A percentile compares a stretch with the other conserved stretches of the same genome.
Evolutionary conservation across 2,329 filamentous ascomycete genomes (phyloP).

Genomic region (Penicillium sp.): DNA sequence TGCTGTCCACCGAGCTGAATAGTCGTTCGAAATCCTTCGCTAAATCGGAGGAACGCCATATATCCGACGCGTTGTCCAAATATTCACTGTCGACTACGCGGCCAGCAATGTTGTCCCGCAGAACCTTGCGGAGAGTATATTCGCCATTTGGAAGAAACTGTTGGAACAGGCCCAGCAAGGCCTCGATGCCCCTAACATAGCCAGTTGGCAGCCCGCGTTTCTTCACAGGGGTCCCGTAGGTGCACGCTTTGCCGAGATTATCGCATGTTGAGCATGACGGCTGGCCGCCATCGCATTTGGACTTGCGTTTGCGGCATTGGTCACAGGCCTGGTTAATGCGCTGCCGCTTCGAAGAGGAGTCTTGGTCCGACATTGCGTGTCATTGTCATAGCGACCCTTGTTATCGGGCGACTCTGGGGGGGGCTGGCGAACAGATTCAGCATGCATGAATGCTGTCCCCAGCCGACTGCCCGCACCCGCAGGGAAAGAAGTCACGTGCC

Average conservation of each 20-base stretch:
- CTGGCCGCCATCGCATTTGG: conserved; percentile 68
- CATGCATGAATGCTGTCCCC: neutral
- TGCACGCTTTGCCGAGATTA: conserved; percentile 60
- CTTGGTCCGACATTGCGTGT: conserved; percentile 22
- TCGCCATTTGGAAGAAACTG: conserved; percentile 12
- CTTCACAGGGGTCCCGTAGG: conserved; percentile 69
- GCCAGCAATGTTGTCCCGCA: conserved; percentile 56
- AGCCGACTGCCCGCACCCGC: conserved; percentile 24
- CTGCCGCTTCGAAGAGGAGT: conserved; percentile 49
- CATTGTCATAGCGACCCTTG: conserved; percentile 24
- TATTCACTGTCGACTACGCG: conserved; percentile 49
- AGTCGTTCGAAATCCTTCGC: conserved; percentile 12
- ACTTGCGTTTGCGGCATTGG: conserved; percentile 62
- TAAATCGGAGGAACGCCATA: conserved; percentile 12
- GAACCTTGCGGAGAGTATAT: conserved; percentile 33
- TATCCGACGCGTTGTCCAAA: conserved; percentile 16
- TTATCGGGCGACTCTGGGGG: neutral
- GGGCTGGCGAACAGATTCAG: neutral
- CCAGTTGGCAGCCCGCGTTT: conserved; percentile 77
- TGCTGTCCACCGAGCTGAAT: conserved; percentile 3
- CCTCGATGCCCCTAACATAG: conserved; percentile 70
- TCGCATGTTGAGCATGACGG: conserved; percentile 66
- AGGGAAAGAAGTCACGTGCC: neutral
- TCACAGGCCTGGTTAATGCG: conserved; percentile 67
- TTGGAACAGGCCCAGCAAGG: conserved; percentile 51